Percentiles rank a stretch among this genome's conserved stretches.
Conservation (phyloP, 2,329 filamentous ascomycete genomes). For the Fusarium continuum region DNA sequence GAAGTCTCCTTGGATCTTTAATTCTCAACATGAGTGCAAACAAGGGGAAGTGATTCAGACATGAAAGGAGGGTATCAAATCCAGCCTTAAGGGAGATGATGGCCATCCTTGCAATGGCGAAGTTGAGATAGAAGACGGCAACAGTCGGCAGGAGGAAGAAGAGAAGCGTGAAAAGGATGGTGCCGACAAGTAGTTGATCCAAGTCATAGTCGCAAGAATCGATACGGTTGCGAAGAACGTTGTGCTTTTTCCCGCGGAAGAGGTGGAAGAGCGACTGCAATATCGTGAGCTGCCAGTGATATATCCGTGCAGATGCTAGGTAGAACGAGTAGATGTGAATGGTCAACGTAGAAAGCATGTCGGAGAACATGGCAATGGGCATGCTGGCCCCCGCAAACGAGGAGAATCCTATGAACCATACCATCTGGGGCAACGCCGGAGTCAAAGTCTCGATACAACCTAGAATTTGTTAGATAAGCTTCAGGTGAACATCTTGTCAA, state of each 20-base stretch:
- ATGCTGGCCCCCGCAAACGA: constrained; percentile 96
- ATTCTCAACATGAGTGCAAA: constrained; percentile 96
- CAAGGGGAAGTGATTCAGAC: constrained; percentile 95
- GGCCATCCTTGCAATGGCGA: constrained; percentile 91
- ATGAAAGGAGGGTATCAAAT: constrained; percentile 91
- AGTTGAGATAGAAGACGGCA: constrained; percentile 95
- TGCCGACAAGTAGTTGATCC: constrained; percentile 94
- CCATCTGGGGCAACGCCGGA: constrained; percentile 83
- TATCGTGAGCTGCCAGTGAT: constrained; percentile 98
- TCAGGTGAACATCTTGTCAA: not conserved
- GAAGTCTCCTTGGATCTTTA: constrained; percentile 90
- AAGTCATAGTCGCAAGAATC: constrained; percentile 99
- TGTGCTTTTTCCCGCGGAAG: constrained; percentile 97
- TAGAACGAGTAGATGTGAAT: constrained; percentile 99
- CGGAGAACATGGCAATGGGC: constrained; percentile 95
- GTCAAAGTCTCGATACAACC: constrained; percentile 80
- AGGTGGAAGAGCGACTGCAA: constrained; percentile 98
- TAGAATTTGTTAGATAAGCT: constrained; percentile 47
- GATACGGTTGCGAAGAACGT: constrained; percentile 94
- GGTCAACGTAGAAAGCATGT: constrained; percentile 89
- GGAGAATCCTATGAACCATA: constrained; percentile 93
- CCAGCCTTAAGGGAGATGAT: constrained; percentile 93
- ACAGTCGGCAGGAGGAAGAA: constrained; percentile 96
- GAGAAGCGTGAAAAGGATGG: constrained; percentile 93
- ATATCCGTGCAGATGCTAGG: constrained; percentile 94